Evolutionary conservation across 1,284 basidiomycete genomes (phyloP).

Genomic region (Pholiota adiposa): DNA sequence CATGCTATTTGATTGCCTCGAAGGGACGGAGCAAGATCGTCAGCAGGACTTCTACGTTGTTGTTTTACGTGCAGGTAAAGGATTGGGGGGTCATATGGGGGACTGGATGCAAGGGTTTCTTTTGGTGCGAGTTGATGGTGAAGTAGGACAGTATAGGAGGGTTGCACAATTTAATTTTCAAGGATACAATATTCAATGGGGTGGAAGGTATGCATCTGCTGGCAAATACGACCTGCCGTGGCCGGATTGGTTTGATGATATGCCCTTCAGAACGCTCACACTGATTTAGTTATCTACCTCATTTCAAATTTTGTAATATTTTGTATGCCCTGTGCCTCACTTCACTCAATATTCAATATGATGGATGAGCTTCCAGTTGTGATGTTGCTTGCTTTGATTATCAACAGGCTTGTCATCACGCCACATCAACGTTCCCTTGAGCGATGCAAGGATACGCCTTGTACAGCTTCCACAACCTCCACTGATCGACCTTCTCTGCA

Average conservation of each 20-base stretch:
- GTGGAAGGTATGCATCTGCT: background rate
- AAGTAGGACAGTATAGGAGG: constrained; percentile 6
- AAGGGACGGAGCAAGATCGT: constrained; percentile 3
- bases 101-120: constrained; percentile 14
- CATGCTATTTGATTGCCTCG: constrained; percentile 10
- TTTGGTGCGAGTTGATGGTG: background rate
- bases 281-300: background rate
- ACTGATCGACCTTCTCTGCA: constrained; percentile 26
- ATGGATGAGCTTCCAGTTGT: no score
- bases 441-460: constrained; percentile 48
- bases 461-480: constrained; percentile 45
- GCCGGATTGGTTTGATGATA: constrained; percentile 12
- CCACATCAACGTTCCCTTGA: constrained; percentile 34
- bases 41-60: constrained; percentile 10
- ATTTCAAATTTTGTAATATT: no score
- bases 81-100: constrained; percentile 2
- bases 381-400: no score
- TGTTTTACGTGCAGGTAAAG: constrained; percentile 6
- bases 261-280: constrained; percentile 2
- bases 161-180: constrained; percentile 12
- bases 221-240: background rate
- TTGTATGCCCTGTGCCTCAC: no score
- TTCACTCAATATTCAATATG: no score
- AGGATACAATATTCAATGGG: background rate
- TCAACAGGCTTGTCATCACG: background rate